phyloP scores from a whole-genome alignment of 805 yeast species.

The Monosporozyma unispora region DNA sequence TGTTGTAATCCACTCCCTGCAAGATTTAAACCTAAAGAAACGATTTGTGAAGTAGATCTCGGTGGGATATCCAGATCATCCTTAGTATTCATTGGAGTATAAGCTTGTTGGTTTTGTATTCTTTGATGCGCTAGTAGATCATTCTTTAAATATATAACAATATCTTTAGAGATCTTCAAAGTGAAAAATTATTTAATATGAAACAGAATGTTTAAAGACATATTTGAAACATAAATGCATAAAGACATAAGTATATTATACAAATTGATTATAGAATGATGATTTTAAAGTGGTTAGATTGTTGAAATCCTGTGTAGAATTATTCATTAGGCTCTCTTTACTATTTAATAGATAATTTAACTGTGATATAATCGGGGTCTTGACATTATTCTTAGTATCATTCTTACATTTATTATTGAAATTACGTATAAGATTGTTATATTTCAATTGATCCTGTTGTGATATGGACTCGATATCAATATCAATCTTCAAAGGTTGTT shows the following conservation, averaged over 20 bases:
- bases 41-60: slow-evolving; percentile 4
- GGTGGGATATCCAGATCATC: background rate
- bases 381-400: slow-evolving; percentile 5
- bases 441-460: background rate
- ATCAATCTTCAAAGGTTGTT: slow-evolving; percentile 10
- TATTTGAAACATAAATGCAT: background rate
- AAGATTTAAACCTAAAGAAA: slow-evolving; percentile 14
- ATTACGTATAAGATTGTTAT: slow-evolving; percentile 6
- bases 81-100: background rate
- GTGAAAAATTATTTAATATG: background rate
- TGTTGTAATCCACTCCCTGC: slow-evolving; percentile 16
- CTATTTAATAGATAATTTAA: slow-evolving; percentile 20
- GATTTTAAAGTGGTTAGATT: slow-evolving; percentile 11
- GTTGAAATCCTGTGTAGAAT: slow-evolving; percentile 8
- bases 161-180: too few species aligned
- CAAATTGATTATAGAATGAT: slow-evolving; percentile 10
- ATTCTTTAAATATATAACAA: too few species aligned
- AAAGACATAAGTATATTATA: background rate
- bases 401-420: slow-evolving; percentile 17
- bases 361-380: slow-evolving; percentile 15
- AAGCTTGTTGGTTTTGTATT: background rate
- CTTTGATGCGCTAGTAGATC: too few species aligned
- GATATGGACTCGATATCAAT: background rate
- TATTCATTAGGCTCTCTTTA: slow-evolving; percentile 8
- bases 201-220: background rate